Conservation (phyloP, 1,284 basidiomycete genomes). For the Moesziomyces globuligerus region DNA sequence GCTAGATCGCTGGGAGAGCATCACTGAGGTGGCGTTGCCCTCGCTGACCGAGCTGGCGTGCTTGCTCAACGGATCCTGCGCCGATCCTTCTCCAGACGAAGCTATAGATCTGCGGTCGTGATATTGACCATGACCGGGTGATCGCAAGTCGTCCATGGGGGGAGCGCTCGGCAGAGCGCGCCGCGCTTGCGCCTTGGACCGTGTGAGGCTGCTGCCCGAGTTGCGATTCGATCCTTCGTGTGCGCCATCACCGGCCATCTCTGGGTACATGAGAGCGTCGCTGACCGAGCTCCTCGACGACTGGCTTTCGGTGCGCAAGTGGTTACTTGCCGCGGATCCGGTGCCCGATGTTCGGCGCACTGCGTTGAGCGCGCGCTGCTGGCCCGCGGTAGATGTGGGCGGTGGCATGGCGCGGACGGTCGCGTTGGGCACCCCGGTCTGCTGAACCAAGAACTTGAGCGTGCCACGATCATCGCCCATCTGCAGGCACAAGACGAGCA, state of each 20-base stretch:
- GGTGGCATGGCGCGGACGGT: conserved; percentile 48
- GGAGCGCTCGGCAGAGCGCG: conserved; percentile 41
- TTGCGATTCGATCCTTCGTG: conserved; percentile 41
- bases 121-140: conserved; percentile 17
- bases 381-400: conserved; percentile 26
- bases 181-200: conserved; percentile 50
- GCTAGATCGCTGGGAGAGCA: conserved; percentile 30
- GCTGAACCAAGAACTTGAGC: conserved; percentile 63
- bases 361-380: conserved; percentile 26
- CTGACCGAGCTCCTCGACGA: conserved; percentile 56
- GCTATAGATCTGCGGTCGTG: conserved; percentile 42
- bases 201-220: conserved; percentile 39
- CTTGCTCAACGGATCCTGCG: conserved; percentile 17
- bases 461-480: conserved; percentile 64
- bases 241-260: conserved; percentile 21
- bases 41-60: conserved; percentile 21
- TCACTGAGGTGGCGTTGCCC: conserved; percentile 8
- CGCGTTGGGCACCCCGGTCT: conserved; percentile 40
- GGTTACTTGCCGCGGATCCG: conserved; percentile 30
- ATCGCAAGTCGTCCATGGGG: conserved; percentile 37
- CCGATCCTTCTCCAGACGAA: conserved; percentile 36
- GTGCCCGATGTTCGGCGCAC: conserved; percentile 17
- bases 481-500: conserved; percentile 63
- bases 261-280: conserved; percentile 41
- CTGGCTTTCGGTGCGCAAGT: conserved; percentile 46